A percentile compares a stretch with the other conserved stretches of the same genome.
Evolutionary conservation across 2,329 filamentous ascomycete genomes (phyloP).

Genomic region (Hypoxylon sp.): DNA sequence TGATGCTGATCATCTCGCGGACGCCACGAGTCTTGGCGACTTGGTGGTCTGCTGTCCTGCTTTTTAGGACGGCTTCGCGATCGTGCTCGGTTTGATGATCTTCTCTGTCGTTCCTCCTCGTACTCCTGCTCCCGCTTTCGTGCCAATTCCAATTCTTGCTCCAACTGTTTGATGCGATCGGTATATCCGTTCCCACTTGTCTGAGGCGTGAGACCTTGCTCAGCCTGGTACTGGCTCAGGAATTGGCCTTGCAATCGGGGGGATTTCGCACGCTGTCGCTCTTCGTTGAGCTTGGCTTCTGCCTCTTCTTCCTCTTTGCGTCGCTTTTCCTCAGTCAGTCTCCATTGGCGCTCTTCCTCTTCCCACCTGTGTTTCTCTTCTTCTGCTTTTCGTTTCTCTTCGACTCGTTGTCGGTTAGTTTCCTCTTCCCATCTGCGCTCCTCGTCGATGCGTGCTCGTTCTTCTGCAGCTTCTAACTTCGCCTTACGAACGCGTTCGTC

Average conservation of each 20-base stretch:
- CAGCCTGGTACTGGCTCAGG: slow-evolving; percentile 84
- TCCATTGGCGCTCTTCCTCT: slow-evolving; percentile 80
- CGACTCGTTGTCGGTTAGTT: slow-evolving; percentile 64
- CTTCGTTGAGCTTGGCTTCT: slow-evolving; percentile 71
- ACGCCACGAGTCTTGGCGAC: slow-evolving; percentile 72
- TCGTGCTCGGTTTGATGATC: slow-evolving; percentile 53
- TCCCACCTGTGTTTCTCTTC: slow-evolving; percentile 79
- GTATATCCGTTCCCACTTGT: slow-evolving; percentile 60
- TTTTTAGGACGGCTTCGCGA: slow-evolving; percentile 54
- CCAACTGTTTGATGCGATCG: slow-evolving; percentile 79
- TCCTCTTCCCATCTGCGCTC: slow-evolving; percentile 74
- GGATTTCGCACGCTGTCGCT: slow-evolving; percentile 68
- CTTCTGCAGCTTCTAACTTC: slow-evolving; percentile 66
- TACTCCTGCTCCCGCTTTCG: slow-evolving; percentile 71
- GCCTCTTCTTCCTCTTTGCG: slow-evolving; percentile 77
- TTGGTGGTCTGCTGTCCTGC: slow-evolving; percentile 52
- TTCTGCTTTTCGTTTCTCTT: slow-evolving; percentile 69
- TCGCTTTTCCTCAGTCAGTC: slow-evolving; percentile 76
- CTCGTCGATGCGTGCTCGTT: slow-evolving; percentile 68
- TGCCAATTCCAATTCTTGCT: slow-evolving; percentile 72
- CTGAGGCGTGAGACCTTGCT: slow-evolving; percentile 60
- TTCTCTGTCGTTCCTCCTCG: slow-evolving; percentile 64
- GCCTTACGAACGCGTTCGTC: slow-evolving; percentile 57
- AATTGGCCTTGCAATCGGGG: slow-evolving; percentile 80
- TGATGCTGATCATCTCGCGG: slow-evolving; percentile 70